A percentile compares a stretch with the other conserved stretches of the same genome.
Evolutionary conservation across 202 grass and related monocot genomes (phyloP).

Genomic region (Hordeum pubiflorum): DNA sequence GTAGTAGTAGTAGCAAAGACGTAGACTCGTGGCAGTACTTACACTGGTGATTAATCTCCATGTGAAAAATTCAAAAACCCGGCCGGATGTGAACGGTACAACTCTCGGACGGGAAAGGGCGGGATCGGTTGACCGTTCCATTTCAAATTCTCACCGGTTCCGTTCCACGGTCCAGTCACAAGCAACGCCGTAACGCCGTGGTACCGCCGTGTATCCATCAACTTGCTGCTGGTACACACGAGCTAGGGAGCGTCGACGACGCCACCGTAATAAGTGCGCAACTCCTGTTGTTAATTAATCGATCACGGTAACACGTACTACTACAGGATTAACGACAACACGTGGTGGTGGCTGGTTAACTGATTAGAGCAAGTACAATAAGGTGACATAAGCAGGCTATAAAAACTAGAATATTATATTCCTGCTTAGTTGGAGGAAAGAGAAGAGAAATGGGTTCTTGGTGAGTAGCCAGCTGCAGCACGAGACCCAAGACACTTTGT

Average conservation of each 20-base stretch:
- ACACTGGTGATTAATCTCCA: background rate
- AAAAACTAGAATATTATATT: no score
- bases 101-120: background rate
- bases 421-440: no score
- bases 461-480: no score
- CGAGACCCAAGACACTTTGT: no score
- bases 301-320: background rate
- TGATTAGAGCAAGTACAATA: no score
- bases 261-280: background rate
- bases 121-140: background rate
- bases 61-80: conserved; percentile 27
- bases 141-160: background rate
- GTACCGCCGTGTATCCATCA: background rate
- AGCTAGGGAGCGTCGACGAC: no score
- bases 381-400: no score
- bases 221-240: background rate
- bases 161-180: background rate
- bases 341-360: no score
- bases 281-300: background rate
- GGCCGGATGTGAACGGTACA: background rate
- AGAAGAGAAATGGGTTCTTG: no score
- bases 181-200: background rate
- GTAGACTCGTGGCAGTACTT: conserved; percentile 5
- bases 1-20: background rate
- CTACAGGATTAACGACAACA: no score